Evolutionary conservation across 2,329 filamentous ascomycete species (phyloP), one percentile per base, ranked within the genome.

Genomic region (Fusarium napiforme): DNA sequence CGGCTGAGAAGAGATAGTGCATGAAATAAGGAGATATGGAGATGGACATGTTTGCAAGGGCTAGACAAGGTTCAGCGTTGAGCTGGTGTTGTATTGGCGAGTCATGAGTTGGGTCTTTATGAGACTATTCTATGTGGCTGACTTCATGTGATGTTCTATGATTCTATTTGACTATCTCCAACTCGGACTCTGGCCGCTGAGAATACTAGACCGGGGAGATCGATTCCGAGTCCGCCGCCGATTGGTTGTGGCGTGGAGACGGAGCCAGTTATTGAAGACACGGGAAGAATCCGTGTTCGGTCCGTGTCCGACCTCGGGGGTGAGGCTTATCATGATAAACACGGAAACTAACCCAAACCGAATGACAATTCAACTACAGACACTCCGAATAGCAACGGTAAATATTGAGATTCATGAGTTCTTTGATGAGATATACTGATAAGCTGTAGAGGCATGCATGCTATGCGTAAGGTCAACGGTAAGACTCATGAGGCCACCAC

Each of bases 1-100:
- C 63, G 74, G 80, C 43, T 75, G 74, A 37, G 78, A 76, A 18
- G 71, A 75, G 53, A 64, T 75, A 62, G 16, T 49, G 21, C 9
- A n/a, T 60, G 8, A 40, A 18, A 15, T 36, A 55, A 16, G 53
- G 47, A 1, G 30, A 15, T 2, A 56, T 10, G 1, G 30, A 19
- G 2, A 19, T 32, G n/a, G 34, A 39, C 62, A 65, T 65, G 3
- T 34, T 65, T 32, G 28, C 19, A 37, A 32, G n/a, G 1, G 1
- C 56, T 21, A 19, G 16, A 21, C 18, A 4, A 37, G 28, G 23
- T 50, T 39, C 9, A 40, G 15, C 4, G 21, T 32, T 4, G 10
- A 19, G 23, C 4, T 3, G 14, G 5, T 26, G 19, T n/a, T 50
- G 14, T 19, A 7, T 5, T n/a, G 18, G 3, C 26, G 21, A 19